These are phyloP conservation scores for Corylus americana DNA, from an alignment of 306 rosid species.

Conservation along the genomic window DNA sequence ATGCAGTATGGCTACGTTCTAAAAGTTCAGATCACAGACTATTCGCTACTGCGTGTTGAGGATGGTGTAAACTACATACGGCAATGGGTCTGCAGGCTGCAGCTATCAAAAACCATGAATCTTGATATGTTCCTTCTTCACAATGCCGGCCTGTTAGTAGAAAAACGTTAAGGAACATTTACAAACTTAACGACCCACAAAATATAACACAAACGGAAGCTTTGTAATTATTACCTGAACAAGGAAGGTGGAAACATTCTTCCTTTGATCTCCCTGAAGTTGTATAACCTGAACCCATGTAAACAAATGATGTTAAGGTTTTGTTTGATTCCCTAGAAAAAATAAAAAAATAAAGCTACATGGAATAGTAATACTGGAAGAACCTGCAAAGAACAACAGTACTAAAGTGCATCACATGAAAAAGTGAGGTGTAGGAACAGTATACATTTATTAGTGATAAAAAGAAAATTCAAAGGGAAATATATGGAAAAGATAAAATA, in stretches of 20 bases:
- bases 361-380: background rate
- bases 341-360: background rate
- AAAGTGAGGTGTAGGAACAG: background rate
- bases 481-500: background rate
- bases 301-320: slow-evolving; percentile 14
- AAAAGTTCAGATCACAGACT: slow-evolving; percentile 32
- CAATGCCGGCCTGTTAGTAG: slow-evolving; percentile 53
- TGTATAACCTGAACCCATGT: slow-evolving; percentile 53
- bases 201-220: background rate
- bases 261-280: slow-evolving; percentile 67
- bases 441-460: background rate
- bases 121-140: slow-evolving; percentile 64
- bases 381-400: background rate
- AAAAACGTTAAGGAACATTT: slow-evolving; percentile 13
- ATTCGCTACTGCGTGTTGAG: slow-evolving; percentile 21
- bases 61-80: slow-evolving; percentile 21
- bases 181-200: background rate
- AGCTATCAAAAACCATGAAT: slow-evolving; percentile 51
- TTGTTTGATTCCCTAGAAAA: background rate
- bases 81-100: slow-evolving; percentile 21
- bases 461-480: background rate
- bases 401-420: background rate
- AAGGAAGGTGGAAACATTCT: slow-evolving; percentile 60
- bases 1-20: slow-evolving; percentile 12
- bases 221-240: slow-evolving; percentile 43